Evolutionary conservation across 139 green algal species (phyloP).

Genomic region (Micractinium conductrix): DNA sequence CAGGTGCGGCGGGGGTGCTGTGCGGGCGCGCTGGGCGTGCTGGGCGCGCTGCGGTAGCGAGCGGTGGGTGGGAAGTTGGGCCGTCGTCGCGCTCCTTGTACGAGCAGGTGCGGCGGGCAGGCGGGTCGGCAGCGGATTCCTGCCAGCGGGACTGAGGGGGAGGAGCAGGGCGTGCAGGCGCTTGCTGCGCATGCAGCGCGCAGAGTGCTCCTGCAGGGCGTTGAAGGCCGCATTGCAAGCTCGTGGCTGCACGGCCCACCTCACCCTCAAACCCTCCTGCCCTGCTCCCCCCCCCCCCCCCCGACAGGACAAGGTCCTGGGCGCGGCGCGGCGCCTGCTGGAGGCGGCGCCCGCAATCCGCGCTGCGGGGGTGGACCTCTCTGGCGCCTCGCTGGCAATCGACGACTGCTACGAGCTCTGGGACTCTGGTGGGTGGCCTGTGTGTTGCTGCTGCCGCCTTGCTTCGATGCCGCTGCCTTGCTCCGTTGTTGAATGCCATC

Average conservation of each 20-base stretch:
- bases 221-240: too few relatives aligned
- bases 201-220: too few relatives aligned
- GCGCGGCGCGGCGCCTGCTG: slow-evolving; percentile 75
- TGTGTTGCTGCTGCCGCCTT: neutral
- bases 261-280: neutral
- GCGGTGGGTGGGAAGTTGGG: too few relatives aligned
- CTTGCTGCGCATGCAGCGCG: too few relatives aligned
- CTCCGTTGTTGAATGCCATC: too few relatives aligned
- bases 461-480: too few relatives aligned
- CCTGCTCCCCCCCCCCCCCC: neutral
- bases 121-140: neutral
- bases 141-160: neutral
- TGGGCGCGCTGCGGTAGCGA: too few relatives aligned
- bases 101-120: neutral
- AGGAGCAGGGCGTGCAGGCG: too few relatives aligned
- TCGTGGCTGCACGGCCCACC: too few relatives aligned
- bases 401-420: slow-evolving; percentile 96
- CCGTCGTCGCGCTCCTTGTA: too few relatives aligned
- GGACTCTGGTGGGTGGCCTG: slow-evolving; percentile 69
- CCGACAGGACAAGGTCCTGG: slow-evolving; percentile 43
- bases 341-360: slow-evolving; percentile 77
- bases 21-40: too few relatives aligned
- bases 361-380: slow-evolving; percentile 70
- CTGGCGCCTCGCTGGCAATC: slow-evolving; percentile 74
- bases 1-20: neutral